phyloP scores from a whole-genome alignment of 805 yeast species.

The Tetrapisispora nanseiensis region DNA sequence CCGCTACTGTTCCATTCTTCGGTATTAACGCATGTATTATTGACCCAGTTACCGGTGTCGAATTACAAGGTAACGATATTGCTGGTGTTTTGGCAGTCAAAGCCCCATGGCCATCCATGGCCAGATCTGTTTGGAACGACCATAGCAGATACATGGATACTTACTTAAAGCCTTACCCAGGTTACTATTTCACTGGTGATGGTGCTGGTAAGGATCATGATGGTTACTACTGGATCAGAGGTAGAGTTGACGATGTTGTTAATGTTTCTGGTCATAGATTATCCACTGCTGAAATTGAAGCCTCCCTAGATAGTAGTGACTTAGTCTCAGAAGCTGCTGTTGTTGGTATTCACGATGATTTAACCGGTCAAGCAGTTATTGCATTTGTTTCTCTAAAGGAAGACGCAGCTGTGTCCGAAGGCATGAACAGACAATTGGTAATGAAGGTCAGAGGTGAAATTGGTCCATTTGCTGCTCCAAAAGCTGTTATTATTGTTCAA shows the following conservation, averaged over 20 bases:
- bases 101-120: conserved; percentile 97
- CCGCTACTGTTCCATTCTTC: conserved; percentile 93
- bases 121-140: conserved; percentile 88
- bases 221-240: conserved; percentile 96
- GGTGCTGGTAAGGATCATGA: conserved; percentile 97
- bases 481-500: conserved; percentile 64
- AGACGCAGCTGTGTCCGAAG: conserved; percentile 28
- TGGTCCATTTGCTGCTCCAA: conserved; percentile 88
- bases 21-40: conserved; percentile 86
- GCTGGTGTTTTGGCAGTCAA: conserved; percentile 93
- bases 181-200: conserved; percentile 93
- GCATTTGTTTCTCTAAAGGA: conserved; percentile 82
- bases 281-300: conserved; percentile 97
- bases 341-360: conserved; percentile 86
- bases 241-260: conserved; percentile 97
- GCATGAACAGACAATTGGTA: conserved; percentile 50
- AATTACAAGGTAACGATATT: conserved; percentile 75
- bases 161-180: conserved; percentile 86
- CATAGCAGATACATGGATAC: conserved; percentile 83
- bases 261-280: conserved; percentile 96
- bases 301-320: conserved; percentile 71
- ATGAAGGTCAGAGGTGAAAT: conserved; percentile 61
- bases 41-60: conserved; percentile 88
- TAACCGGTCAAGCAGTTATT: conserved; percentile 95
- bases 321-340: conserved; percentile 93